Evolutionary conservation across 1,139 yeast species (phyloP).

Genomic region (Protomyces inouyei): DNA sequence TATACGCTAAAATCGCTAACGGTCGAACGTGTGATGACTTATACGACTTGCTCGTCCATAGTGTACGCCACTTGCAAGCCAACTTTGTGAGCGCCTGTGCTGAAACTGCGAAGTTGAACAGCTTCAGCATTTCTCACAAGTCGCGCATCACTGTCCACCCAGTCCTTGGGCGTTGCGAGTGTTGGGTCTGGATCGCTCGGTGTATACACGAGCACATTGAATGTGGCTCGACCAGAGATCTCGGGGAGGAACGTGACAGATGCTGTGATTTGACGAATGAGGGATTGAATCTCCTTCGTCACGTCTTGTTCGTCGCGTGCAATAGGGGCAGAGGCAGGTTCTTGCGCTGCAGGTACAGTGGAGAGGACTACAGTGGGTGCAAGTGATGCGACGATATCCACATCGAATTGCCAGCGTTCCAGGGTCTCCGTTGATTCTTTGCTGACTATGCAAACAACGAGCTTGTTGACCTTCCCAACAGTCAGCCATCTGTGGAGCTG

Average conservation of each 20-base stretch:
- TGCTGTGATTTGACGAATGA: constrained; percentile 83
- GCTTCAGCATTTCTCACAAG: constrained; percentile 56
- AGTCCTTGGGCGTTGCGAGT: constrained; percentile 69
- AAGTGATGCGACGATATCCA: constrained; percentile 42
- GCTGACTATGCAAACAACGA: constrained; percentile 67
- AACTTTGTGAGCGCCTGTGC: constrained; percentile 64
- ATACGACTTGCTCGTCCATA: constrained; percentile 18
- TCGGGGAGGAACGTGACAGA: constrained; percentile 81
- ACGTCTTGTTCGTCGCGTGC: constrained; percentile 40
- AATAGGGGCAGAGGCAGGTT: background rate
- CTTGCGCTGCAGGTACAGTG: background rate
- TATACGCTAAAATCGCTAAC: too few species aligned
- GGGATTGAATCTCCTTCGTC: constrained; percentile 73
- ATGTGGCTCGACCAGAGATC: constrained; percentile 63
- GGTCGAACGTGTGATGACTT: too few species aligned
- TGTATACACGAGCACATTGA: constrained; percentile 81
- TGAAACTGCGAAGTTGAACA: constrained; percentile 65
- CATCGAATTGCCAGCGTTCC: constrained; percentile 83
- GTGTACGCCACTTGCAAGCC: constrained; percentile 67
- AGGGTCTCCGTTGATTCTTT: constrained; percentile 62
- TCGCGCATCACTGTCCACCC: constrained; percentile 75
- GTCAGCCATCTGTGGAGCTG: constrained; percentile 81
- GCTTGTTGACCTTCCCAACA: constrained; percentile 61
- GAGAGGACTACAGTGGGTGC: background rate
- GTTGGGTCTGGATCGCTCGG: constrained; percentile 47